phyloP scores from a whole-genome alignment of 1,139 yeast genomes.

The Saccharomycopsis hybrid region DNA sequence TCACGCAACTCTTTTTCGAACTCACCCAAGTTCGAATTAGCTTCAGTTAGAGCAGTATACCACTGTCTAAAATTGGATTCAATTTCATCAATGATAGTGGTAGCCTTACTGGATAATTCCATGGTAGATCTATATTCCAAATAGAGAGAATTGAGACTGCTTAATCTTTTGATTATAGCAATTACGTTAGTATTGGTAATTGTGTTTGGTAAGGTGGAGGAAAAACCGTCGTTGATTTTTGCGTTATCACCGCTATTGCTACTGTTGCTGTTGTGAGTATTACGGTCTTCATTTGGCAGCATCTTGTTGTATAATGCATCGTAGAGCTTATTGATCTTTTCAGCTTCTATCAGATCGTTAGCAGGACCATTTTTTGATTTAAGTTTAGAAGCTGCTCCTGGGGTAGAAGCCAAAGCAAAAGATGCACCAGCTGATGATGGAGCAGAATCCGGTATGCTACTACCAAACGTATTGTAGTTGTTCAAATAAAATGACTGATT shows the following conservation, averaged over 20 bases:
- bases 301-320: constrained; percentile 5
- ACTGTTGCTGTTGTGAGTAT: no score
- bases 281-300: no score
- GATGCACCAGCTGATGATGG: no score
- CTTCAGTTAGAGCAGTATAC: constrained; percentile 6
- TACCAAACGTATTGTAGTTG: no score
- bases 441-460: no score
- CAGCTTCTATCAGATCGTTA: not conserved
- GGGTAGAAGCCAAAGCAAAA: not conserved
- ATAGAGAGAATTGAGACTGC: constrained; percentile 14
- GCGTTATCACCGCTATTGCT: no score
- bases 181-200: not conserved
- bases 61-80: constrained; percentile 13
- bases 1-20: constrained; percentile 5
- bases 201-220: not conserved
- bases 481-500: constrained; percentile 13
- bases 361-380: no score
- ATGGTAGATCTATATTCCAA: constrained; percentile 14
- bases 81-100: constrained; percentile 3
- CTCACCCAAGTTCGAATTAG: constrained; percentile 9
- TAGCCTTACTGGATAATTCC: constrained; percentile 11
- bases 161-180: constrained; percentile 13
- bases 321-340: constrained; percentile 12
- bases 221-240: not conserved
- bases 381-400: no score